A percentile compares a stretch with the other conserved stretches of the same genome.
phyloP scores from a whole-genome alignment of 176 grass and related monocot species.

The Triticum monococcum region DNA sequence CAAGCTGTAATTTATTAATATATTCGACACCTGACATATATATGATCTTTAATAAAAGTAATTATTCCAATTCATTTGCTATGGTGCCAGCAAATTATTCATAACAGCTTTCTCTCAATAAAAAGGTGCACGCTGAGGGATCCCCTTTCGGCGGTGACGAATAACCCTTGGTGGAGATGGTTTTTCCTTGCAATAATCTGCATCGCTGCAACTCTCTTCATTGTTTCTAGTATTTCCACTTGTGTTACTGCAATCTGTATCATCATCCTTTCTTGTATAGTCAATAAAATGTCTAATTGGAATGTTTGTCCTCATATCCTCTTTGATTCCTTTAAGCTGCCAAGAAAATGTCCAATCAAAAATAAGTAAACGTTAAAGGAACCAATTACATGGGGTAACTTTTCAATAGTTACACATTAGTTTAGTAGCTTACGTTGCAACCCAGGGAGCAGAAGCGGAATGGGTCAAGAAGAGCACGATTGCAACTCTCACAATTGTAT shows the following conservation, averaged over 20 bases:
- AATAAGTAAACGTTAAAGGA: background rate
- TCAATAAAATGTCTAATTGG: background rate
- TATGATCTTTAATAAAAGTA: background rate
- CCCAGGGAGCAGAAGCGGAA: conserved; percentile 42
- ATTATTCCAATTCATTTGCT: background rate
- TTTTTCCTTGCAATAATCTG: background rate
- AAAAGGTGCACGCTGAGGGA: conserved; percentile 54
- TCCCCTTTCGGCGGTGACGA: conserved; percentile 52
- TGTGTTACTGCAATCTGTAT: background rate
- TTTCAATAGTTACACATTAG: background rate
- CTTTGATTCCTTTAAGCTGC: conserved; percentile 45
- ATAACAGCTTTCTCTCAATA: background rate
- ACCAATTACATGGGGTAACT: background rate
- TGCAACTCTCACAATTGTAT: conserved; percentile 49
- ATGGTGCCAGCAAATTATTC: too few relatives aligned
- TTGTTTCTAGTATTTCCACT: background rate
- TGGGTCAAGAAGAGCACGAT: conserved; percentile 37
- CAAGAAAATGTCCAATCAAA: background rate
- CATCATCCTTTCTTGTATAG: background rate
- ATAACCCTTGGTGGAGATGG: background rate
- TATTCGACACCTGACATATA: background rate
- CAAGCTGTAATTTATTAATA: background rate
- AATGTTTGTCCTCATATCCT: conserved; percentile 4
- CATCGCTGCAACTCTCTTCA: background rate
- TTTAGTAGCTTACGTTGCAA: conserved; percentile 48